phyloP scores from a whole-genome alignment of 1,284 basidiomycete genomes.

The Grifola frondosa region DNA sequence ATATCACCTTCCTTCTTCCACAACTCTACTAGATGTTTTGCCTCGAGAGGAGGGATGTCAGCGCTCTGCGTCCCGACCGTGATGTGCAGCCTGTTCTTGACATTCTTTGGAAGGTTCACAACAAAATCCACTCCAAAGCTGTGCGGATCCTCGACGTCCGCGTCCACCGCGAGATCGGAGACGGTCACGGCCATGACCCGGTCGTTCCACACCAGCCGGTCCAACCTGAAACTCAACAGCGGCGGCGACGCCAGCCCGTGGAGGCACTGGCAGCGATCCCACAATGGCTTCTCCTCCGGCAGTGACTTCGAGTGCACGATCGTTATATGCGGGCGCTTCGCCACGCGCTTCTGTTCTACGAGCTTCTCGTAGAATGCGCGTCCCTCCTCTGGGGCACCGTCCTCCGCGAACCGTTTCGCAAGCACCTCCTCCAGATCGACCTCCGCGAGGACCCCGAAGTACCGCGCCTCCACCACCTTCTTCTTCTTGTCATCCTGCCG shows the following conservation, averaged over 20 bases:
- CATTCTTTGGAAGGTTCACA: conserved; percentile 44
- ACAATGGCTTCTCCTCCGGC: conserved; percentile 50
- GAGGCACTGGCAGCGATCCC: conserved; percentile 64
- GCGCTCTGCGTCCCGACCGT: conserved; percentile 78
- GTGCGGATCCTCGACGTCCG: conserved; percentile 32
- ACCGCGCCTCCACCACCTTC: conserved; percentile 45
- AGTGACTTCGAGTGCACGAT: conserved; percentile 74
- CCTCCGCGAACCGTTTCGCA: conserved; percentile 33
- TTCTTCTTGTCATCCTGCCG: conserved; percentile 35
- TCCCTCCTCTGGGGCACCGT: conserved; percentile 30
- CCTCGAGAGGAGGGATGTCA: conserved; percentile 70
- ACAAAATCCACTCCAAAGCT: conserved; percentile 51
- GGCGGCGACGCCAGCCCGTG: conserved; percentile 45
- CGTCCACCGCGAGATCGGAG: conserved; percentile 47
- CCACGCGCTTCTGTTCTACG: conserved; percentile 48
- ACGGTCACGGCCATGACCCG: conserved; percentile 80
- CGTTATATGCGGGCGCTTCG: conserved; percentile 80
- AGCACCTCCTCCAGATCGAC: conserved; percentile 57
- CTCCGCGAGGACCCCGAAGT: conserved; percentile 79
- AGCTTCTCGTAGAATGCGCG: conserved; percentile 53
- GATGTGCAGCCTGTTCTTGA: conserved; percentile 69
- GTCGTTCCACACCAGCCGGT: conserved; percentile 73
- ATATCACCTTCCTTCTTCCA: conserved; percentile 47
- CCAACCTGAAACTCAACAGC: conserved; percentile 62
- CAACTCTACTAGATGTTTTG: conserved; percentile 56